Base-by-base conservation (phyloP, 2,329 filamentous ascomycete genomes). In the Apiospora pterosperma region DNA sequence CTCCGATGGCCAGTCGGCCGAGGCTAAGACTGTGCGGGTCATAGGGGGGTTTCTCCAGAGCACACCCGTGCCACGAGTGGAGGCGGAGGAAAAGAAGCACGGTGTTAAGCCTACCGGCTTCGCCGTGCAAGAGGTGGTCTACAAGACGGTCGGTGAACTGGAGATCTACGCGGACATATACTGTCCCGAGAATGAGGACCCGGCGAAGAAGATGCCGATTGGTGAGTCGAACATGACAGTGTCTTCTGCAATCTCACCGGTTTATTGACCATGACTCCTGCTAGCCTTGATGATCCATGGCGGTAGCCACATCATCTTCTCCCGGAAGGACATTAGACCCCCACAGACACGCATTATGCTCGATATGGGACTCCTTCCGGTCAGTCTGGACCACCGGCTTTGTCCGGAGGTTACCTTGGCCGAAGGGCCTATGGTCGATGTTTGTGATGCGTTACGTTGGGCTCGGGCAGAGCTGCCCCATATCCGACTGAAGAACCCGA, bases 341-440 rank as follows among this genome's bases (percentile, higher is more conserved):
- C 41, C 63, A 1, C 83, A 85, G 60, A 79, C 73, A 0, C 60
- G 68, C 3, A 63, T 73, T 2, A 74, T 85, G 0, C 72, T 84
- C 0, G 64, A 71, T 0, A 63, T 69, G 4, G 81, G 80, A 0
- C 76, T 84, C 34, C 70, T 85, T 0, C 82, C 83, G 0, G 72
- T 86, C 11, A 82, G 79, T 66, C 62, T 85, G 0, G 83, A 85
- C 68, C 82, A 85, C 65, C 72, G 82, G 0, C 76, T 85, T 0
- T 85, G 82, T 64, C 84, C 83, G 0, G 81, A 85, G 52, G 73
- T 77, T 1, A 79, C 72, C 25, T 67, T 86, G 6, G 59, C 73
- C 3, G 76, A 82, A 0, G 84, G 84, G 0, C 76, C 84, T 0
- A 79, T 85, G 71, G 66, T 64, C 3, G 84, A 86, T 67, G 74